These are phyloP conservation scores for Mortierella claussenii DNA, from an alignment of 192 early-diverging fungal species.

Conservation along the genomic window DNA sequence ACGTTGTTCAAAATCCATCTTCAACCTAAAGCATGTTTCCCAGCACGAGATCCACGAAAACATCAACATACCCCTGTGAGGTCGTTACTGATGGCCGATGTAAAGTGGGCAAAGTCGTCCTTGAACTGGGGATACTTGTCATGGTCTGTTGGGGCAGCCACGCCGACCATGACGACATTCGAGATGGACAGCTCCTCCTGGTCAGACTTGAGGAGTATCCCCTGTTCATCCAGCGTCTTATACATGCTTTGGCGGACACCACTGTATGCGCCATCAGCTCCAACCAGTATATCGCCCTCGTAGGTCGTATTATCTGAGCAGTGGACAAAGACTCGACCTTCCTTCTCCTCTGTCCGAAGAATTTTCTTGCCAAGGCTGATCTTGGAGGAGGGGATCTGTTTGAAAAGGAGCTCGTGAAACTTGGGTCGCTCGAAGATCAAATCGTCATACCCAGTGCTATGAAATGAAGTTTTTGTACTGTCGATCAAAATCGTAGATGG, in stretches of 20 bases:
- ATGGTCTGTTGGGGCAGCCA: constrained; percentile 2
- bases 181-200: not conserved
- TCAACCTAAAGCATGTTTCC: not conserved
- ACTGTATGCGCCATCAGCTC: constrained; percentile 12
- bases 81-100: not conserved
- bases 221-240: not conserved
- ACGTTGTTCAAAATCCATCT: not conserved
- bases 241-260: constrained; percentile 8
- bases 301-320: constrained; percentile 1
- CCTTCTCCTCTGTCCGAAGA: constrained; percentile 7
- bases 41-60: no score
- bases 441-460: not conserved
- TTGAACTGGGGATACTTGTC: constrained; percentile 14
- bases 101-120: constrained; percentile 1
- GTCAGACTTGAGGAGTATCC: not conserved
- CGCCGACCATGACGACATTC: constrained; percentile 6
- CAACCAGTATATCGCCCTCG: constrained; percentile 14
- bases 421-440: constrained; percentile 1
- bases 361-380: constrained; percentile 6
- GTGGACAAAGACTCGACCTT: not conserved
- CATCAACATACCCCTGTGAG: not conserved
- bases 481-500: not conserved
- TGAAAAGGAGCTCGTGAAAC: constrained; percentile 1
- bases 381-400: not conserved
- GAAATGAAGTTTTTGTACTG: not conserved